phyloP scores from a whole-genome alignment of 495 filamentous ascomycete species.

The Achaetomiella virescens region DNA sequence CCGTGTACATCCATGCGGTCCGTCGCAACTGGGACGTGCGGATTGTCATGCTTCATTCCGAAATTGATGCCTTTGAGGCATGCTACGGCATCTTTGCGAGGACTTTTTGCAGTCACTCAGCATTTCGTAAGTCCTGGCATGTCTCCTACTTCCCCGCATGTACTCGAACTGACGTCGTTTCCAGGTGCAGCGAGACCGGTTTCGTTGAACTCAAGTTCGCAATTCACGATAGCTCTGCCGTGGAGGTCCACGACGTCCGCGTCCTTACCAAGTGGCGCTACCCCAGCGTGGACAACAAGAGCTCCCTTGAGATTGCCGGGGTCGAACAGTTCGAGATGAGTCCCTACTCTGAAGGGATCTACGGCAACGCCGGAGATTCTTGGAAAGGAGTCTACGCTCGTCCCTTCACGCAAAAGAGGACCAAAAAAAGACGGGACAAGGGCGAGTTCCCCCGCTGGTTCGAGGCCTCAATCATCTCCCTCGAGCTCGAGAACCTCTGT shows the following conservation, averaged over 20 bases:
- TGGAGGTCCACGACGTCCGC: conserved; percentile 26
- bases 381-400: background rate
- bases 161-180: background rate
- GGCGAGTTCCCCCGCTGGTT: conserved; percentile 34
- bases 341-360: background rate
- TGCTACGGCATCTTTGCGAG: conserved; percentile 27
- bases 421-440: background rate
- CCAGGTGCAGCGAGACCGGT: background rate
- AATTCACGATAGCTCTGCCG: conserved; percentile 8
- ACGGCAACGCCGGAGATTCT: background rate
- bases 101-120: conserved; percentile 29
- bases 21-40: conserved; percentile 40
- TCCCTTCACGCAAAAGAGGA: background rate
- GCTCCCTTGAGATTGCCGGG: conserved; percentile 37
- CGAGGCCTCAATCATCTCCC: conserved; percentile 34
- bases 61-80: conserved; percentile 16
- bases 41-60: conserved; percentile 22
- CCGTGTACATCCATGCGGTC: conserved; percentile 38
- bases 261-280: conserved; percentile 27
- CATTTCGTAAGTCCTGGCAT: conserved; percentile 30
- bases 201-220: conserved; percentile 23
- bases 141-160: background rate
- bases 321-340: conserved; percentile 32
- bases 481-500: conserved; percentile 23
- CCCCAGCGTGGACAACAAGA: conserved; percentile 13